phyloP scores from a whole-genome alignment of 331 rosid species.

The Dryas integrifolia region DNA sequence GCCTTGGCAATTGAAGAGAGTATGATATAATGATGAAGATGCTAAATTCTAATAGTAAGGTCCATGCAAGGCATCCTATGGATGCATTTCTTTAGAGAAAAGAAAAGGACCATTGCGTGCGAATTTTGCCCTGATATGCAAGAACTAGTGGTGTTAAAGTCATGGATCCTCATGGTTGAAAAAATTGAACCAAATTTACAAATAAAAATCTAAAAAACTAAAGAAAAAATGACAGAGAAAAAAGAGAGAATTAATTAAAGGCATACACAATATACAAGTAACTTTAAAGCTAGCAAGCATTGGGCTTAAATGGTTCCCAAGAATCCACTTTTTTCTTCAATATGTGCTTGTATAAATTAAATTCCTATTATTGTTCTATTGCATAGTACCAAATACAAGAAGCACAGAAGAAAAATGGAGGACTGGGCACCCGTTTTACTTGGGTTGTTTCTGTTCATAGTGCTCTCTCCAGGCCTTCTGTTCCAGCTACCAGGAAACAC shows the following conservation, averaged over 20 bases:
- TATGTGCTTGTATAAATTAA: constrained; percentile 9
- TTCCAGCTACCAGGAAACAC: constrained; percentile 52
- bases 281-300: neutral
- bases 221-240: neutral
- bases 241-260: neutral
- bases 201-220: neutral
- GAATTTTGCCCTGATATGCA: constrained; percentile 16
- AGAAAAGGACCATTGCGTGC: constrained; percentile 32
- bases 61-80: neutral
- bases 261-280: neutral
- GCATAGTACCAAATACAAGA: neutral
- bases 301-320: neutral
- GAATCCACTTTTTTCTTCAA: constrained; percentile 12
- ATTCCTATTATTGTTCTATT: neutral
- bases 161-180: neutral
- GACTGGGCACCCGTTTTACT: constrained; percentile 61
- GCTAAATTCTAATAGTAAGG: neutral
- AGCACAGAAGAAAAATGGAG: constrained; percentile 24
- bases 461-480: constrained; percentile 60
- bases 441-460: constrained; percentile 45
- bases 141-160: neutral
- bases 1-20: too few species aligned
- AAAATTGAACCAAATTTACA: neutral
- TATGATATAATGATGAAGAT: neutral
- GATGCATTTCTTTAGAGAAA: constrained; percentile 31